A percentile compares a stretch with the other conserved stretches of the same genome.
Evolutionary conservation across 192 early-diverging fungal genomes (phyloP).

Genomic region (Geranomyces michiganensis): DNA sequence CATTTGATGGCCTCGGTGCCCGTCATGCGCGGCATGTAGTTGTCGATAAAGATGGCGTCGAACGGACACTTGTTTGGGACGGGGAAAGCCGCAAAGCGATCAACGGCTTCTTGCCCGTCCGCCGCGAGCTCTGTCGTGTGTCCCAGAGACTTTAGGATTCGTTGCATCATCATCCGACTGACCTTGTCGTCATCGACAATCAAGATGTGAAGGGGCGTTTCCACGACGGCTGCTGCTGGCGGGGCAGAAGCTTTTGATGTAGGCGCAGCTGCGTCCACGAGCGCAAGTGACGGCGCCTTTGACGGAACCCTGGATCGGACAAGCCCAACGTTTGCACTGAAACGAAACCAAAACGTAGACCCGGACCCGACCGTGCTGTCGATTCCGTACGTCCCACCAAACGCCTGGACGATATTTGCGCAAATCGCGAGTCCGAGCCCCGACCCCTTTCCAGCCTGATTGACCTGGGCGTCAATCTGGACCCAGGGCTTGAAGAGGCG

Average conservation of each 20-base stretch:
- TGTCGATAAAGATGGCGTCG: slow-evolving; percentile 35
- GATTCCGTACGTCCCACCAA: slow-evolving; percentile 14
- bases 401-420: slow-evolving; percentile 7
- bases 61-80: neutral
- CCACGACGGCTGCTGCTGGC: too few species aligned
- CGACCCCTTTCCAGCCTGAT: slow-evolving; percentile 16
- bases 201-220: slow-evolving; percentile 12
- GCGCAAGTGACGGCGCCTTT: neutral
- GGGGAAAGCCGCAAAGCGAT: neutral
- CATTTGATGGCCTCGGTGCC: slow-evolving; percentile 21
- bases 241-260: too few species aligned
- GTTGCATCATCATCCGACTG: slow-evolving; percentile 31
- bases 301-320: neutral
- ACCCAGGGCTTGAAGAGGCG: slow-evolving; percentile 16
- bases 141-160: slow-evolving; percentile 27
- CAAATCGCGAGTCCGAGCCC: slow-evolving; percentile 19
- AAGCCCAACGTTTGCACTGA: neutral
- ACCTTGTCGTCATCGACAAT: slow-evolving; percentile 36
- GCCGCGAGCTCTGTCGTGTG: slow-evolving; percentile 16
- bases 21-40: slow-evolving; percentile 33
- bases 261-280: neutral
- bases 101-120: slow-evolving; percentile 32
- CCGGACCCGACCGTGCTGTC: neutral
- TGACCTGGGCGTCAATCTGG: slow-evolving; percentile 13
- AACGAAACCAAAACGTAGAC: slow-evolving; percentile 15